A percentile compares a stretch with the other conserved stretches of the same genome.
Evolutionary conservation across 352 stramenopile genomes (phyloP).

Genomic region (Globisporangium camurandrum): DNA sequence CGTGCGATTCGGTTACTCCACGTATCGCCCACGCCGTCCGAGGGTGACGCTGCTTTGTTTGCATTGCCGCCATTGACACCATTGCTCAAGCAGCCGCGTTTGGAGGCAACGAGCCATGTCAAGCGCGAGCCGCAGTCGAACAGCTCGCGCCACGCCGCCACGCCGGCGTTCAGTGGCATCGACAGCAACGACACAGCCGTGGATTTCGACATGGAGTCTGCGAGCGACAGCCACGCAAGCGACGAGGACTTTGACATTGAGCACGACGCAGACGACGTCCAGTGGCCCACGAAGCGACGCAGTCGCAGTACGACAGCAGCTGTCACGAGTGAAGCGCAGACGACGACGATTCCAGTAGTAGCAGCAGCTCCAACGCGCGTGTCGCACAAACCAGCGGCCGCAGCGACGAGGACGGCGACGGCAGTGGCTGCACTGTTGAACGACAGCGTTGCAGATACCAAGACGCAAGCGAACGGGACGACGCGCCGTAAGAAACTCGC

Average conservation of each 20-base stretch:
- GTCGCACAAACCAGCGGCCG: not conserved
- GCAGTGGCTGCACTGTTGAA: too few relatives aligned
- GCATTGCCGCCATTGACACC: constrained; percentile 18
- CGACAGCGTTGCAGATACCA: constrained; percentile 3
- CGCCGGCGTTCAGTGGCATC: constrained; percentile 9
- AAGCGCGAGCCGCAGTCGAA: too few relatives aligned
- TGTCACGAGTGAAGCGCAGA: not conserved
- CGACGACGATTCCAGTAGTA: too few relatives aligned
- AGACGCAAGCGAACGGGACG: not conserved
- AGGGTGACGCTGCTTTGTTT: constrained; percentile 29
- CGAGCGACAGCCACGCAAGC: not conserved
- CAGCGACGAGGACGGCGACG: not conserved
- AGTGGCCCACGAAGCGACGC: not conserved
- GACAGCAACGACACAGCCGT: not conserved
- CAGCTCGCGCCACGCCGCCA: constrained; percentile 1
- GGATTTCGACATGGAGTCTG: too few relatives aligned
- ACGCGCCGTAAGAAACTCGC: constrained; percentile 10
- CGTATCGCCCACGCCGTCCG: constrained; percentile 21
- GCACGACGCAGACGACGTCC: constrained; percentile 2
- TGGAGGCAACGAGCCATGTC: constrained; percentile 16
- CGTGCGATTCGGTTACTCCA: constrained; percentile 35
- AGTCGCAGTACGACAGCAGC: not conserved
- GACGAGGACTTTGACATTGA: not conserved
- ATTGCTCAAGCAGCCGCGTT: constrained; percentile 26
- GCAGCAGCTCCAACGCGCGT: not conserved